Conservation (phyloP, 1,284 basidiomycete genomes). For the Exobasidium rhododendri region DNA sequence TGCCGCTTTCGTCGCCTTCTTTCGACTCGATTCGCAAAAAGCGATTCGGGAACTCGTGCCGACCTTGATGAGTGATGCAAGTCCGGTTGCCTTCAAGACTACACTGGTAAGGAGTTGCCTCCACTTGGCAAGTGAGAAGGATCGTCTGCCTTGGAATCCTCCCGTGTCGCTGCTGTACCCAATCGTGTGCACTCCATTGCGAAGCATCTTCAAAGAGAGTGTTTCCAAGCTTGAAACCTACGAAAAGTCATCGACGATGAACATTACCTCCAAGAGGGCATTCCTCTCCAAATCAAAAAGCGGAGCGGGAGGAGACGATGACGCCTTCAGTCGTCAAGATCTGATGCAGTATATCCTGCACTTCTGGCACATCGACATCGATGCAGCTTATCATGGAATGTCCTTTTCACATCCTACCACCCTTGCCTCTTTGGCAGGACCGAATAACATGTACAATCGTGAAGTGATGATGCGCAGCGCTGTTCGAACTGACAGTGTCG, state of each 20-base stretch:
- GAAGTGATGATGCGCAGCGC: constrained; percentile 28
- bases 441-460: constrained; percentile 18
- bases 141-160: constrained; percentile 34
- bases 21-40: constrained; percentile 44
- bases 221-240: constrained; percentile 10
- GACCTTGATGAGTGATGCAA: constrained; percentile 32
- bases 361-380: constrained; percentile 37
- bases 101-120: constrained; percentile 40
- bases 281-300: constrained; percentile 5
- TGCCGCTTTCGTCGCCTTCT: constrained; percentile 47
- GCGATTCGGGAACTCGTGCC: constrained; percentile 38
- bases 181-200: constrained; percentile 28
- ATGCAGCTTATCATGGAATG: constrained; percentile 28
- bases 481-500: constrained; percentile 29
- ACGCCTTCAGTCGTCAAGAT: constrained; percentile 20
- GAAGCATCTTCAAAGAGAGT: constrained; percentile 33
- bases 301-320: not conserved
- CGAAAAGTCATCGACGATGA: not conserved
- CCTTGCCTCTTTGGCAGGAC: constrained; percentile 1
- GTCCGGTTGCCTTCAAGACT: constrained; percentile 38
- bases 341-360: constrained; percentile 40
- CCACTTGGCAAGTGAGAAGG: constrained; percentile 32
- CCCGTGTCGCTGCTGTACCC: constrained; percentile 38
- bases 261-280: not conserved
- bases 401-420: constrained; percentile 13